Base-by-base conservation (phyloP, 805 yeast genomes). In the Suhomyces sp. region DNA sequence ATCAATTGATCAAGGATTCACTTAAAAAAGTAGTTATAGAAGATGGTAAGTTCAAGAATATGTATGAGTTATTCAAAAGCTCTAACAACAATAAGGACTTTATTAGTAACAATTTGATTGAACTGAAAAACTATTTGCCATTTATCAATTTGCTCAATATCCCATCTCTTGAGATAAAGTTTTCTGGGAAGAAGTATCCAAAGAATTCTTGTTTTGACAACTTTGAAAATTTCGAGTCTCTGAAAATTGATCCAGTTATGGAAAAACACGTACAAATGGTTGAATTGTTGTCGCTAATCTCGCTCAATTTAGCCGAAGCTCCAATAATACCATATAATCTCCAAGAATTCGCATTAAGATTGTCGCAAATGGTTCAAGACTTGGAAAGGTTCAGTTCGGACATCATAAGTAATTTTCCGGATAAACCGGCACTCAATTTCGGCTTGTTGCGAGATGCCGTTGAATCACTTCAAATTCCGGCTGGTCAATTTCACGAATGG, bases 251-350 rank as follows among this genome's bases (percentile, higher is more conserved):
- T 58, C 77, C 83, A 1, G 75, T 72, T 13, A 82, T 85, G 79
- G 63, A 68, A 15, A 74, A 78, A 47, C 90, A 86, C 60, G 62
- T 70, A 7, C 78, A 82, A 15, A 60, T 90, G 54, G 79, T 84
- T 3, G 79, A 83, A 50, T 62, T 87, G 20, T 60, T 86, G 1
- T 74, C 87, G 3, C 71, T 77, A 44, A 55, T 85, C 3, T 68
- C 79, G 0, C 61, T 90, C n/a, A 76, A 80, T 45, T 61, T 87
- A n/a, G 80, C 84, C 0, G 96, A 91, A 58, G 79, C 78, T 40
- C 96, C 97, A 1, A 66, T 89, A 40, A 72, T 92, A 15, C 96
- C 96, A 2, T 86, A 78, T 57, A 81, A 84, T 62, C 66, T 88
- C 33, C 66, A 63, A 3, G 70, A 72, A 5, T 76, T 82, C 53